Evolutionary conservation across 2,329 filamentous ascomycete genomes (phyloP).

Genomic region (Scolecobasidium constrictum): DNA sequence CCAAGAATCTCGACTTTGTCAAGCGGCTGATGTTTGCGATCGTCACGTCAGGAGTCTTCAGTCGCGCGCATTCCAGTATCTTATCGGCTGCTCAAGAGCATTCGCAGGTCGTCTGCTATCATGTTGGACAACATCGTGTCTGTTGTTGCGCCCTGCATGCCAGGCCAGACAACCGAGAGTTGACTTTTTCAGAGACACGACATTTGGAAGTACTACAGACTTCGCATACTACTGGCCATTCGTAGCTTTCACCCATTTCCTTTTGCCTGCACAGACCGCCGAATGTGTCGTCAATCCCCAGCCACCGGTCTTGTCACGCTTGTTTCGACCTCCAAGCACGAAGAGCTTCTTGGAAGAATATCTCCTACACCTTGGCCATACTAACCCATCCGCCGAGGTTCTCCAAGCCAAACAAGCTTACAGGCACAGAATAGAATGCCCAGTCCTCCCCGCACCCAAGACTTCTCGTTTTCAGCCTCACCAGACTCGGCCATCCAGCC

Average conservation of each 20-base stretch:
- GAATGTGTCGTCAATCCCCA: neutral
- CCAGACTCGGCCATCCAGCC: neutral
- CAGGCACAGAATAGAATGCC: too few species aligned
- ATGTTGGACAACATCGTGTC: neutral
- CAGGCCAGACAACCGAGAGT: neutral
- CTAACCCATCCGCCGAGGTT: neutral
- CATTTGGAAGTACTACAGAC: neutral
- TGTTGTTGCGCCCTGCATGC: neutral
- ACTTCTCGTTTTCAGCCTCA: neutral
- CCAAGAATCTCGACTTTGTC: neutral
- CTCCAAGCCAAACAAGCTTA: neutral
- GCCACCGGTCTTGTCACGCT: neutral
- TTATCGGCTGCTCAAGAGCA: neutral
- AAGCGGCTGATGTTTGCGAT: too few species aligned
- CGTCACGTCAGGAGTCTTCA: neutral
- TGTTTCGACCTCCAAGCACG: neutral
- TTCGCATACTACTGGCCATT: neutral
- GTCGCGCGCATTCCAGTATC: neutral
- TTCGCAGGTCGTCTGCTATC: neutral
- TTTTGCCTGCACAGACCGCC: neutral
- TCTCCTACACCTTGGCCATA: neutral
- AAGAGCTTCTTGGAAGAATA: neutral
- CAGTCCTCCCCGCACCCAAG: neutral
- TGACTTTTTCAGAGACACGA: neutral
- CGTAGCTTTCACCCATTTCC: neutral